Evolutionary conservation across 2,329 filamentous ascomycete species (phyloP), one percentile per base, ranked within the genome.

Genomic region (Niveomyces coronatus): DNA sequence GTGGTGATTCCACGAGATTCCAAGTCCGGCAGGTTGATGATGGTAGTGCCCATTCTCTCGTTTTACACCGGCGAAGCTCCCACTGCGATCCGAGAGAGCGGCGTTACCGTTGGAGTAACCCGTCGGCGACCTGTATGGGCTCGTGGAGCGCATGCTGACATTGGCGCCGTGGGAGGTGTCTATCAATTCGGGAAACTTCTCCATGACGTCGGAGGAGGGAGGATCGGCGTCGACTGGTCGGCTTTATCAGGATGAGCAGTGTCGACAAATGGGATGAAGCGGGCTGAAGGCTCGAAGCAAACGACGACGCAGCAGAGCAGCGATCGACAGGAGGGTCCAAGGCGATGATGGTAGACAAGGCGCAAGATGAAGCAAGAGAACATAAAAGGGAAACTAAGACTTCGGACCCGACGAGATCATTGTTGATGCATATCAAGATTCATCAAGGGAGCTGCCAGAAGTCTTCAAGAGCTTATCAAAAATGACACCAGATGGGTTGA

Each of bases 121-220:
- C 5, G 50, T 47, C 8, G 52, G 48, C 31, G 52, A 42, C 35
- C 47, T 52, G 18, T 46, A 41, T 33, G 54, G 52, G 39, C 49
- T 56, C 19, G 49, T 47, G 5, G 47, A 49, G 35, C 50, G 53
- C 24, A 48, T 43, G 40, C 49, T 46, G n/a, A n/a, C n/a, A 42
- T 53, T 54, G 45, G 43, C 45, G 43, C 51, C 45, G n/a, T 47
- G 47, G n/a, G 50, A 48, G 43, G 56, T 49, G 47, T 74, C 71
- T 47, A 71, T 59, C 41, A 64, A 58, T 45, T 76, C 72, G 46
- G 73, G 73, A 45, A 76, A 77, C 54, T 74, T 74, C 54, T 76
- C 72, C 56, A 72, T 71, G 19, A 24, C 14, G 27, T n/a, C 15
- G 11, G 33, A 16, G 14, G 19, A 14, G 9, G 16, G 15, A 14